phyloP scores from a whole-genome alignment of 345 rosid genomes.

The Eucalyptus tenuipes region DNA sequence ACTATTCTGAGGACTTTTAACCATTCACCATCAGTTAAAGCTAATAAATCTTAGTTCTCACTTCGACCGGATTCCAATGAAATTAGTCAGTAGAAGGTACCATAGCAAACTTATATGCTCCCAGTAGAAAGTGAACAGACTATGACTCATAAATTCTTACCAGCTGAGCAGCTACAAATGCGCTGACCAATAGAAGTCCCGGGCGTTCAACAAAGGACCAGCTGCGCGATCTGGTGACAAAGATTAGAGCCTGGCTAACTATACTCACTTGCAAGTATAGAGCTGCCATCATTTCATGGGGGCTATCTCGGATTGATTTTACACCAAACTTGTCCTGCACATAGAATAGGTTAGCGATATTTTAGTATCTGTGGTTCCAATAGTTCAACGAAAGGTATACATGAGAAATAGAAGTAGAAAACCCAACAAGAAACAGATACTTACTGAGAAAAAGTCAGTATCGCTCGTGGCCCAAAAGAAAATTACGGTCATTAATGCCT shows the following conservation, averaged over 20 bases:
- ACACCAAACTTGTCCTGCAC: slow-evolving; percentile 52
- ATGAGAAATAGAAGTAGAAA: not conserved
- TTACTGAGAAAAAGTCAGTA: slow-evolving; percentile 65
- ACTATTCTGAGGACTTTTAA: not conserved
- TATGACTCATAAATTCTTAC: slow-evolving; percentile 16
- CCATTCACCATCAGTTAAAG: not conserved
- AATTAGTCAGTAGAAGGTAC: not conserved
- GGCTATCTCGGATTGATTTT: slow-evolving; percentile 9
- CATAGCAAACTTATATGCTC: not conserved
- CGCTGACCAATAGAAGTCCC: slow-evolving; percentile 46
- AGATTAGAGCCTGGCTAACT: slow-evolving; percentile 82
- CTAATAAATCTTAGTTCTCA: not conserved
- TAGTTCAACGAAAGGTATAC: not conserved
- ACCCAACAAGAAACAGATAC: not conserved
- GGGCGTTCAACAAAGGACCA: slow-evolving; percentile 83
- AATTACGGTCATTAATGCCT: slow-evolving; percentile 71
- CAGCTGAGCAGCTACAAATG: slow-evolving; percentile 68
- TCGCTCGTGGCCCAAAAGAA: slow-evolving; percentile 81
- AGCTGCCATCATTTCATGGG: slow-evolving; percentile 63
- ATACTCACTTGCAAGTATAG: slow-evolving; percentile 84
- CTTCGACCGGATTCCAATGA: not conserved
- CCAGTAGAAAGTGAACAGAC: not conserved
- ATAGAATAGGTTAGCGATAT: not conserved
- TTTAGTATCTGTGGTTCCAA: not conserved
- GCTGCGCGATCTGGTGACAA: slow-evolving; percentile 82